These are phyloP conservation scores for Penstemon barbatus DNA, from an alignment of 257 asterid genomes.

Conservation along the genomic window DNA sequence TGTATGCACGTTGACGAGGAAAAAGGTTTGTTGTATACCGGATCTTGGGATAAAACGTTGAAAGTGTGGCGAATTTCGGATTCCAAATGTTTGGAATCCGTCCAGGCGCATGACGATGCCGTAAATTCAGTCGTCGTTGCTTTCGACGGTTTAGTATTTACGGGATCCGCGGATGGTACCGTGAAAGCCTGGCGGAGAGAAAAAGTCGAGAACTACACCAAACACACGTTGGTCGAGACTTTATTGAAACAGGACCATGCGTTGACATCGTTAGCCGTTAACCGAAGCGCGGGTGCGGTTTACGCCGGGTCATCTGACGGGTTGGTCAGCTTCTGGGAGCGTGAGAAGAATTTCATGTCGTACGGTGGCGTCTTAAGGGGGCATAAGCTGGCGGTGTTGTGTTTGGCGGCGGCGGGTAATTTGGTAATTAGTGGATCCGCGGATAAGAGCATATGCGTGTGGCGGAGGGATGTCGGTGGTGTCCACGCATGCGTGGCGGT, in stretches of 20 bases:
- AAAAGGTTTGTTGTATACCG: constrained; percentile 67
- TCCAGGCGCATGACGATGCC: constrained; percentile 75
- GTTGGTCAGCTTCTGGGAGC: constrained; percentile 79
- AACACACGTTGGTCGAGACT: constrained; percentile 67
- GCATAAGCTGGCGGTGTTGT: constrained; percentile 86
- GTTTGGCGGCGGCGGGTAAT: constrained; percentile 63
- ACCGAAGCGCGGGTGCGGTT: constrained; percentile 37
- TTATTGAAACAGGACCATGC: constrained; percentile 67
- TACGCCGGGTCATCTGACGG: constrained; percentile 94
- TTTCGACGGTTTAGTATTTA: constrained; percentile 63
- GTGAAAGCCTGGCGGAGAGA: constrained; percentile 91
- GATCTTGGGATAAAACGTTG: constrained; percentile 87
- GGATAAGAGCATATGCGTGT: constrained; percentile 79
- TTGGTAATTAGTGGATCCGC: constrained; percentile 87
- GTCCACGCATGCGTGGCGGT: constrained; percentile 63
- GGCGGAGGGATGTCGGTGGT: constrained; percentile 81
- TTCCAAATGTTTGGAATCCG: constrained; percentile 75
- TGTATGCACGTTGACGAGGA: constrained; percentile 57
- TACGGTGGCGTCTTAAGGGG: constrained; percentile 84
- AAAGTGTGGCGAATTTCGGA: constrained; percentile 90
- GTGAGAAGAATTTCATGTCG: constrained; percentile 51
- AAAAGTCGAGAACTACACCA: constrained; percentile 45
- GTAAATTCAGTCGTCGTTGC: constrained; percentile 66
- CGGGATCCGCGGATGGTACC: constrained; percentile 91
- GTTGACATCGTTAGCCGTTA: constrained; percentile 68